A percentile compares a stretch with the other conserved stretches of the same genome.
Evolutionary conservation across 441 rosid species (phyloP).

Genomic region (Croton setiger): DNA sequence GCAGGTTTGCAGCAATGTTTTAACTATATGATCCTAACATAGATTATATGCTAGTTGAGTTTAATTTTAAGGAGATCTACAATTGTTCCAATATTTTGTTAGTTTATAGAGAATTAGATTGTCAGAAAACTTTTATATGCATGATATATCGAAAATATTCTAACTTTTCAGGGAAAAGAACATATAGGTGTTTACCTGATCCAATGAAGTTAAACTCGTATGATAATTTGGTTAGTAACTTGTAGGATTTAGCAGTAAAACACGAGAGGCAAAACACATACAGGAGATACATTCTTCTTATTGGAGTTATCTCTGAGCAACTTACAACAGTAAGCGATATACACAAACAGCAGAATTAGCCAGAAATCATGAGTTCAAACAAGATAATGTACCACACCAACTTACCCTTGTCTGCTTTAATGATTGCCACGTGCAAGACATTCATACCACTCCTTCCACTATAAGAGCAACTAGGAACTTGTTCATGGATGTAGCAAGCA

Average conservation of each 20-base stretch:
- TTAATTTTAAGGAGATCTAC: too few relatives aligned
- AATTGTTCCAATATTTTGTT: too few relatives aligned
- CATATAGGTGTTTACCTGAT: neutral
- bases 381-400: neutral
- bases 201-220: neutral
- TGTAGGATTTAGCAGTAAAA: neutral
- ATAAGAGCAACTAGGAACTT: constrained; percentile 14
- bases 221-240: neutral
- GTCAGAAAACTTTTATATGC: too few relatives aligned
- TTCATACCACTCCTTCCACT: constrained; percentile 21
- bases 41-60: too few relatives aligned
- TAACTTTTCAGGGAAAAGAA: too few relatives aligned
- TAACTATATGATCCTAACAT: too few relatives aligned
- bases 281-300: neutral
- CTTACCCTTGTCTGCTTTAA: constrained; percentile 9
- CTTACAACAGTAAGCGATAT: too few relatives aligned
- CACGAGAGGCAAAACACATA: neutral
- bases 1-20: too few relatives aligned
- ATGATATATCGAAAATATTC: too few relatives aligned
- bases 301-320: too few relatives aligned
- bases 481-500: constrained; percentile 11
- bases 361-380: neutral
- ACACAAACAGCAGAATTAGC: too few relatives aligned
- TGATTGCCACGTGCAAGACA: constrained; percentile 25
- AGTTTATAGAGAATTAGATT: too few relatives aligned